Conservation (phyloP, 345 rosid species). For the Melaleuca quinquenervia region DNA sequence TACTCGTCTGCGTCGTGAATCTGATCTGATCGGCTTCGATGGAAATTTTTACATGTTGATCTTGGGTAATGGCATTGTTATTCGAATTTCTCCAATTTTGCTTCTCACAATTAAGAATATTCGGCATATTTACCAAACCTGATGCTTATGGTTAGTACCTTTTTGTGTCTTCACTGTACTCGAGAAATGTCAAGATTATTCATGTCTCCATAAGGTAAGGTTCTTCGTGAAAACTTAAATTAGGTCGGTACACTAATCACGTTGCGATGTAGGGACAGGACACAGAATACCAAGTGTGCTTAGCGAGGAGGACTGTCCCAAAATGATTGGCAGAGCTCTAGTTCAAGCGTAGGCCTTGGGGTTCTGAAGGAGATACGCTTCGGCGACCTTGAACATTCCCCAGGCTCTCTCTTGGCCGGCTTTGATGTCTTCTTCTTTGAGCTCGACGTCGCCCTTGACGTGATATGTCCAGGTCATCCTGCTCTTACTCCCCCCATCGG, state of each 20-base stretch:
- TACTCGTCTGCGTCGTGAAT: background rate
- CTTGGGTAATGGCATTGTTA: background rate
- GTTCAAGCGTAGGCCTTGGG: constrained; percentile 18
- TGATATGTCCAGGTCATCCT: constrained; percentile 23
- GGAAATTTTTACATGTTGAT: background rate
- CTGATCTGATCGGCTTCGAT: background rate
- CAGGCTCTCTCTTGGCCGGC: constrained; percentile 18
- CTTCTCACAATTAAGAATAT: background rate
- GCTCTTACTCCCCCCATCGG: constrained; percentile 22
- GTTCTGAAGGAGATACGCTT: constrained; percentile 16
- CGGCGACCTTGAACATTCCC: constrained; percentile 21
- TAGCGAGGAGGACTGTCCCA: background rate
- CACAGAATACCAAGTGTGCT: background rate
- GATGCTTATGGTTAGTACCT: background rate
- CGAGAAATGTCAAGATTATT: background rate
- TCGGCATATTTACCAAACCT: background rate
- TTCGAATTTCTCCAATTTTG: background rate
- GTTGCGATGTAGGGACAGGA: background rate
- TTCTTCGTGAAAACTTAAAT: background rate
- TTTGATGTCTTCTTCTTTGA: constrained; percentile 16
- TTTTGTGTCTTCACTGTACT: background rate
- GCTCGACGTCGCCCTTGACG: constrained; percentile 8
- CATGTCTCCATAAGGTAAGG: background rate
- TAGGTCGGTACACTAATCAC: background rate
- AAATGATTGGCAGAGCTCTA: background rate